These are phyloP conservation scores for Rhodotorula babjevae DNA, from an alignment of 768 basidiomycete species.

Conservation along the genomic window DNA sequence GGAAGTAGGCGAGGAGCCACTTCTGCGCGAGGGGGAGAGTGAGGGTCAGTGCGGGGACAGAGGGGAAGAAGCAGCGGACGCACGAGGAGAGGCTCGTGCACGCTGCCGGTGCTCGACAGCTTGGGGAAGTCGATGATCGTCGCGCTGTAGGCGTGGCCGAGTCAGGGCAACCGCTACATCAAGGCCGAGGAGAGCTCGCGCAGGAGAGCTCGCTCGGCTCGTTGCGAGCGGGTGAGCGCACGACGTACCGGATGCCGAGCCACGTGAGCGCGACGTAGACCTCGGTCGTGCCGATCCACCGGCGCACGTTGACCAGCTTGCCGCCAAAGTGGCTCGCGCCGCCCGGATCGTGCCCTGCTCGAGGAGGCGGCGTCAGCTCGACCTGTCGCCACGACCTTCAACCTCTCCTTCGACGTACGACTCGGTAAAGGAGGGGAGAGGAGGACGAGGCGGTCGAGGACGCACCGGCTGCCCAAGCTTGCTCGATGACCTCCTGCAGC, in stretches of 20 bases:
- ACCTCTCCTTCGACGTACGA: too few species aligned
- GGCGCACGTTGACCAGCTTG: constrained; percentile 26
- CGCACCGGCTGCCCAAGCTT: constrained; percentile 36
- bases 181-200: not conserved
- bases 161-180: too few species aligned
- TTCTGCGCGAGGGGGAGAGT: not conserved
- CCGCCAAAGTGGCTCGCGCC: constrained; percentile 36
- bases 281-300: constrained; percentile 44
- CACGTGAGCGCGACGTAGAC: constrained; percentile 37
- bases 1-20: constrained; percentile 40
- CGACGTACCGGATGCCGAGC: constrained; percentile 35
- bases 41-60: not conserved
- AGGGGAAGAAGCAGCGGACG: not conserved
- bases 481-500: constrained; percentile 36
- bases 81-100: constrained; percentile 23
- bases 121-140: constrained; percentile 41
- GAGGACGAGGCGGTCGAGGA: not conserved
- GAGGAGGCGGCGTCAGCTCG: too few species aligned
- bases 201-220: not conserved
- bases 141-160: constrained; percentile 3
- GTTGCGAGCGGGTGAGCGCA: too few species aligned
- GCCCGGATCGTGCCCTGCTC: constrained; percentile 36
- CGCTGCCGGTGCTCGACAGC: constrained; percentile 1
- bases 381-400: too few species aligned
- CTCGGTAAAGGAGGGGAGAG: too few species aligned